Conservation (phyloP, 768 basidiomycete species). For the Podaxis rugospora region DNA sequence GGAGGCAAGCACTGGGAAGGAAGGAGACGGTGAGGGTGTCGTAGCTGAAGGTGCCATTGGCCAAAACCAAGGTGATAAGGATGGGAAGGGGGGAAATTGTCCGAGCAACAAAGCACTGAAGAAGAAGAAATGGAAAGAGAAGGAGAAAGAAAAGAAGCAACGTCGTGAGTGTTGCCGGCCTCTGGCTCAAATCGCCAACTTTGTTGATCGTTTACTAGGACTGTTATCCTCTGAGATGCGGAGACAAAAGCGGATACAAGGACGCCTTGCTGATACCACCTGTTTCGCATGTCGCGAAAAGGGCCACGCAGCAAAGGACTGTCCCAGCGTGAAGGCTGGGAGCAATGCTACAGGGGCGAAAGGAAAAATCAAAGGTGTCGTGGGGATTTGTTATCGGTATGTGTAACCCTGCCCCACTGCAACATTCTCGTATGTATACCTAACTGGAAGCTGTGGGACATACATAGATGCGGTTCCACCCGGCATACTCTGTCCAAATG, state of each 20-base stretch:
- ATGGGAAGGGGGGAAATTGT: background rate
- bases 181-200: slow-evolving; percentile 2
- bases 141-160: slow-evolving; percentile 24
- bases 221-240: slow-evolving; percentile 44
- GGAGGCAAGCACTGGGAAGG: slow-evolving; percentile 14
- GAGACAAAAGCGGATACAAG: slow-evolving; percentile 57
- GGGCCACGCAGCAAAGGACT: slow-evolving; percentile 83
- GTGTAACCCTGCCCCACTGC: slow-evolving; percentile 16
- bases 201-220: background rate
- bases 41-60: background rate
- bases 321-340: slow-evolving; percentile 42
- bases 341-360: slow-evolving; percentile 14
- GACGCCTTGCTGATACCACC: slow-evolving; percentile 52
- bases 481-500: slow-evolving; percentile 80
- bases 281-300: slow-evolving; percentile 86
- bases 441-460: background rate
- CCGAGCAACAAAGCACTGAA: slow-evolving; percentile 16
- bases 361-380: slow-evolving; percentile 21
- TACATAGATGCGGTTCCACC: slow-evolving; percentile 71
- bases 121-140: slow-evolving; percentile 28
- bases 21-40: slow-evolving; percentile 16
- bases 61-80: background rate
- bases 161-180: slow-evolving; percentile 26
- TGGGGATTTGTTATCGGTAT: slow-evolving; percentile 73
- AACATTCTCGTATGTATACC: background rate